Conservation (phyloP, 371 early-diverging fungal genomes). For the Parasitella parasitica region DNA sequence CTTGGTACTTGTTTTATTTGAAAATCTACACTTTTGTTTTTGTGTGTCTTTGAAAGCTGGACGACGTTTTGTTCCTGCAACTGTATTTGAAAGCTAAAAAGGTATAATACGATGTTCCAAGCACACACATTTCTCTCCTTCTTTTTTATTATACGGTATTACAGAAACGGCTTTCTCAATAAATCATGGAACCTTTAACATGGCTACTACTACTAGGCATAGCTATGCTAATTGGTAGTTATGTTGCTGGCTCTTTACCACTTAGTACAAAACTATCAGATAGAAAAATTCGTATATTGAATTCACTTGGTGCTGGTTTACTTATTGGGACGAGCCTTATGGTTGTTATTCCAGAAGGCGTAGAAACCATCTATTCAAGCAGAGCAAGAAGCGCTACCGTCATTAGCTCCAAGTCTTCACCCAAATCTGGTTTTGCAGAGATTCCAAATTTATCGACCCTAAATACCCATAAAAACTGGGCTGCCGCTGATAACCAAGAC, state of each 20-base stretch:
- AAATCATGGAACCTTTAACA: slow-evolving; percentile 59
- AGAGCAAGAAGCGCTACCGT: neutral
- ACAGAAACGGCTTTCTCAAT: neutral
- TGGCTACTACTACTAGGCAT: slow-evolving; percentile 74
- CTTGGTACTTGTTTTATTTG: too few species aligned
- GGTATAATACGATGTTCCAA: too few species aligned
- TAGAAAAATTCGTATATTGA: slow-evolving; percentile 65
- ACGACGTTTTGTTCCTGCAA: too few species aligned
- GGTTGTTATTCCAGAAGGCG: slow-evolving; percentile 93
- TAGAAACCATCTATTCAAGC: slow-evolving; percentile 75
- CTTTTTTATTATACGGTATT: neutral
- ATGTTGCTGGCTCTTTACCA: slow-evolving; percentile 85
- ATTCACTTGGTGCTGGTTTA: slow-evolving; percentile 91
- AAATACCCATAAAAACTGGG: slow-evolving; percentile 8
- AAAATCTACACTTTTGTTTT: too few species aligned
- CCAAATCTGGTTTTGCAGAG: neutral
- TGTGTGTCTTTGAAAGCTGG: too few species aligned
- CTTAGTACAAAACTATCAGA: slow-evolving; percentile 79
- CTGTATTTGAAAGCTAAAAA: too few species aligned
- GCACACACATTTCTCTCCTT: neutral
- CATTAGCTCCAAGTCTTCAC: neutral
- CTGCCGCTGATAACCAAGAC: neutral
- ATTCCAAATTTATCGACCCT: neutral
- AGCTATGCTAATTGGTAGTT: slow-evolving; percentile 85
- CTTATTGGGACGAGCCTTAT: slow-evolving; percentile 88